A percentile compares a stretch with the other conserved stretches of the same genome.
These are phyloP conservation scores for Stephanodiscus minutulus DNA, from an alignment of 108 stramenopile genomes.

Conservation along the genomic window DNA sequence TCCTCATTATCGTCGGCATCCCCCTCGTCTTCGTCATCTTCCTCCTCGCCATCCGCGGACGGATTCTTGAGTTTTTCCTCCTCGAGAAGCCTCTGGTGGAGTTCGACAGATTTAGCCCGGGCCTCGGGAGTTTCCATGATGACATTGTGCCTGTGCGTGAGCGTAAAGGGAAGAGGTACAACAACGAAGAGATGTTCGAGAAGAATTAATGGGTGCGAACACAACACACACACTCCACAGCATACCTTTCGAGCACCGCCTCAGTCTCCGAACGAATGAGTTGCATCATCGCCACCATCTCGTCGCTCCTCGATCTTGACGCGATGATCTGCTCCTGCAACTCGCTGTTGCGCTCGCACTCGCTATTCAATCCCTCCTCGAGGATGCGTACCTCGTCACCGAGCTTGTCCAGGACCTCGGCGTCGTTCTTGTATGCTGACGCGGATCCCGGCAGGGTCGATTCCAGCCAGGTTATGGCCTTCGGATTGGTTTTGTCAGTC, in stretches of 20 bases:
- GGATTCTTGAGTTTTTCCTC: constrained; percentile 46
- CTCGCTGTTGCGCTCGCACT: constrained; percentile 57
- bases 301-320: constrained; percentile 58
- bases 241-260: constrained; percentile 68
- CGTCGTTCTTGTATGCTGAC: constrained; percentile 34
- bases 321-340: constrained; percentile 62
- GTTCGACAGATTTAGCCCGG: constrained; percentile 52
- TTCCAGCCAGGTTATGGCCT: constrained; percentile 68
- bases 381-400: constrained; percentile 60
- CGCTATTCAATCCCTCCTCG: constrained; percentile 58
- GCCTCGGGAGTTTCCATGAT: constrained; percentile 73
- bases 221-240: neutral
- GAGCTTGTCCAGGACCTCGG: constrained; percentile 39
- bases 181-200: neutral
- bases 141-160: constrained; percentile 65
- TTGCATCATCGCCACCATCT: constrained; percentile 82
- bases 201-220: neutral
- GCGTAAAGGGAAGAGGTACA: neutral
- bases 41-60: constrained; percentile 18
- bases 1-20: constrained; percentile 26
- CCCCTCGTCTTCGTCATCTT: constrained; percentile 25
- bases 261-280: constrained; percentile 87
- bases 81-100: constrained; percentile 48
- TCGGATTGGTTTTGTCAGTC: constrained; percentile 41
- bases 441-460: constrained; percentile 54